A percentile compares a stretch with the other conserved stretches of the same genome.
These are phyloP conservation scores for Xylariaceae sp. DNA, from an alignment of 2,329 filamentous ascomycete species.

Conservation along the genomic window DNA sequence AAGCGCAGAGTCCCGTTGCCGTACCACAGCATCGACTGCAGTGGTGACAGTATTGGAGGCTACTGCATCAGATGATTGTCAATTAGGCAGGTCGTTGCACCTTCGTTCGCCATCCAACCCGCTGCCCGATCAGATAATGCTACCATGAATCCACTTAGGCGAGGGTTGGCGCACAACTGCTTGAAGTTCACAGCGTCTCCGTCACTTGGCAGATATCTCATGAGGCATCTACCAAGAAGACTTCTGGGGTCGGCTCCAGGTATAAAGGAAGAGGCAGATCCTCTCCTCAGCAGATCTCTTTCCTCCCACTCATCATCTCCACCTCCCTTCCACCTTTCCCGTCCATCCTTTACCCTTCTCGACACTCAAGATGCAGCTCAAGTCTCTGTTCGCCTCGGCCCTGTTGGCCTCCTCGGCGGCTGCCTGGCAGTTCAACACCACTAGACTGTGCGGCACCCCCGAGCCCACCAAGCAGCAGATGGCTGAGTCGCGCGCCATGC, in stretches of 20 bases:
- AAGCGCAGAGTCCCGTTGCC: constrained; percentile 7
- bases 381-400: constrained; percentile 16
- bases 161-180: not conserved
- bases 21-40: constrained; percentile 12
- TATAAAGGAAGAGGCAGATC: constrained; percentile 13
- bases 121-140: constrained; percentile 7
- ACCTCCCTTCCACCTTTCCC: constrained; percentile 6
- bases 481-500: constrained; percentile 22
- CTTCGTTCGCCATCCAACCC: not conserved
- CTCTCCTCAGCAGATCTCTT: constrained; percentile 5
- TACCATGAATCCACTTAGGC: constrained; percentile 8
- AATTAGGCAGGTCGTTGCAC: constrained; percentile 17
- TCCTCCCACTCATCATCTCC: constrained; percentile 3
- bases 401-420: constrained; percentile 22
- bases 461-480: constrained; percentile 26
- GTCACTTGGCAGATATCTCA: not conserved
- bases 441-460: constrained; percentile 25
- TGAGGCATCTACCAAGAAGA: not conserved
- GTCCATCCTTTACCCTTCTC: constrained; percentile 1
- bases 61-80: constrained; percentile 14
- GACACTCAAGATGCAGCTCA: constrained; percentile 23
- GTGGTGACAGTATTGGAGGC: constrained; percentile 10
- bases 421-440: constrained; percentile 18
- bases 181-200: constrained; percentile 1
- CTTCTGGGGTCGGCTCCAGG: not conserved